Evolutionary conservation across 345 rosid species (phyloP).

Genomic region (Mallotus nudiflorus): DNA sequence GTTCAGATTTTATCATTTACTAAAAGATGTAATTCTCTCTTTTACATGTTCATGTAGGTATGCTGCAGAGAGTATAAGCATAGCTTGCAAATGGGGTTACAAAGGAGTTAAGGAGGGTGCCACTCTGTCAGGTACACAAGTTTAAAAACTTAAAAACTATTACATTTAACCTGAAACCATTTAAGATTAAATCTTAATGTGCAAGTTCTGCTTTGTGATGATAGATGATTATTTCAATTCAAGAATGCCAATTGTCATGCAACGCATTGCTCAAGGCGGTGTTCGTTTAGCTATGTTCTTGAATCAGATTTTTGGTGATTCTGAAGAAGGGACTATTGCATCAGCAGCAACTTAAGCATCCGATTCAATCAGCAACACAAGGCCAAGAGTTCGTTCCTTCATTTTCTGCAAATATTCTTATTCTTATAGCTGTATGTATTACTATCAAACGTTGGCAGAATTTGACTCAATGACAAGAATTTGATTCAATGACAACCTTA

Average conservation of each 20-base stretch:
- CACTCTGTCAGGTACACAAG: constrained; percentile 68
- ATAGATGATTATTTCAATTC: constrained; percentile 87
- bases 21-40: not conserved
- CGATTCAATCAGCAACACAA: not conserved
- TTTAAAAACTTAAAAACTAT: too few species aligned
- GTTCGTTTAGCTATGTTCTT: constrained; percentile 83
- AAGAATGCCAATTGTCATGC: constrained; percentile 86
- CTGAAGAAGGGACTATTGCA: constrained; percentile 36
- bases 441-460: too few species aligned
- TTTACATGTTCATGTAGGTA: constrained; percentile 51
- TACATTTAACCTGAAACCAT: too few species aligned
- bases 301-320: constrained; percentile 57
- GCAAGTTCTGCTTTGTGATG: not conserved
- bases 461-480: too few species aligned
- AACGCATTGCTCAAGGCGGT: constrained; percentile 91
- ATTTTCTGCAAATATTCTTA: too few species aligned
- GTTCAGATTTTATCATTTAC: not conserved
- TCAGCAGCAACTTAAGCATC: constrained; percentile 46
- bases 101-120: constrained; percentile 64
- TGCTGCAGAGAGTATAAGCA: constrained; percentile 73
- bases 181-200: too few species aligned
- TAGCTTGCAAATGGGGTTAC: constrained; percentile 95
- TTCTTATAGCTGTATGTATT: too few species aligned
- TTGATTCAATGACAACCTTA: too few species aligned
- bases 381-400: too few species aligned